These are phyloP conservation scores for Haplographium delicatum DNA, from an alignment of 495 filamentous ascomycete species.

Conservation along the genomic window DNA sequence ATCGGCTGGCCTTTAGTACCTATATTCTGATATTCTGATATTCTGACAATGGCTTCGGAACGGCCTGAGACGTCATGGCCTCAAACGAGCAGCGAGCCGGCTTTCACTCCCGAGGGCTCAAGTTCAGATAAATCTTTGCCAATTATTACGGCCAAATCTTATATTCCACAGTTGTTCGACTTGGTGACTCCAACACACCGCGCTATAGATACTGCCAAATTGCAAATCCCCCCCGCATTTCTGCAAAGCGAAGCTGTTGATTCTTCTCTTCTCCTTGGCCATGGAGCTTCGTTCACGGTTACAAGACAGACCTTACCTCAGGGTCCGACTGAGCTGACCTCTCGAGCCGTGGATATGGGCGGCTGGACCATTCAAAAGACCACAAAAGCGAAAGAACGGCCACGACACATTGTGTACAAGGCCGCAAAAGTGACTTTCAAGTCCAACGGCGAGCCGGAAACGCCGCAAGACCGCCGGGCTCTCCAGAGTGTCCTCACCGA, in stretches of 20 bases:
- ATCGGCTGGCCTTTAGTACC: too few relatives aligned
- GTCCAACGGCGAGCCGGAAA: neutral
- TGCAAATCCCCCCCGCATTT: neutral
- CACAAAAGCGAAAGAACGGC: neutral
- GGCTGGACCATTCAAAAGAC: neutral
- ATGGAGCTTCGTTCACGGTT: neutral
- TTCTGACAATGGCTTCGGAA: neutral
- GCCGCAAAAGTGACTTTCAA: neutral
- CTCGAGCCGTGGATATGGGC: neutral
- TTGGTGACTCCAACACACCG: neutral
- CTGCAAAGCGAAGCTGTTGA: neutral
- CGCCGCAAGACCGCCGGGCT: neutral
- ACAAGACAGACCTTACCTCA: neutral
- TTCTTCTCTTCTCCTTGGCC: neutral
- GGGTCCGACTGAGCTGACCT: neutral
- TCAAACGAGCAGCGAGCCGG: neutral
- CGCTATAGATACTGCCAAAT: neutral
- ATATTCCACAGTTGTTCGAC: neutral
- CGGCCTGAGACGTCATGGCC: neutral
- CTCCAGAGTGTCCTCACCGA: neutral
- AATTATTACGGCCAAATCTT: neutral
- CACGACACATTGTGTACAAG: neutral
- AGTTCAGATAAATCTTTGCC: neutral
- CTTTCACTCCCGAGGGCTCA: neutral
- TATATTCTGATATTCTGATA: too few relatives aligned